A percentile compares a stretch with the other conserved stretches of the same genome.
Evolutionary conservation across 495 filamentous ascomycete species (phyloP).

Genomic region (Trichoderma virens): DNA sequence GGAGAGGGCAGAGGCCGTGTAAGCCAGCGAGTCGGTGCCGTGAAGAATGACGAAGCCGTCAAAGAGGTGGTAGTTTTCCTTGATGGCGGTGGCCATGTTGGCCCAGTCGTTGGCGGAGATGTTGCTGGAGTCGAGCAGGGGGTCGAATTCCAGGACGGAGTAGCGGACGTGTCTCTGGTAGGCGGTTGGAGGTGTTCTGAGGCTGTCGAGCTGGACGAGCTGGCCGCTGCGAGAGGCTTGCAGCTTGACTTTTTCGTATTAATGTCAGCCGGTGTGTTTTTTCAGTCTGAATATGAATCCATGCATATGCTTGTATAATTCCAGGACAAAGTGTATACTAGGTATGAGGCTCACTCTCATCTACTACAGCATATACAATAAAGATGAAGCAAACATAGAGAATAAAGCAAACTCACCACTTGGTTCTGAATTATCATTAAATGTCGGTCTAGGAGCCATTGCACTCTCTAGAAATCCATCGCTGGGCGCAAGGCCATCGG

Average conservation of each 20-base stretch:
- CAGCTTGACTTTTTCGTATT: conserved; percentile 26
- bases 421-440: conserved; percentile 72
- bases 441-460: conserved; percentile 74
- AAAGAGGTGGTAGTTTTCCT: conserved; percentile 79
- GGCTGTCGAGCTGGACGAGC: conserved; percentile 38
- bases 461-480: conserved; percentile 76
- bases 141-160: conserved; percentile 76
- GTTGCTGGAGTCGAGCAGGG: conserved; percentile 83
- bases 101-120: conserved; percentile 89
- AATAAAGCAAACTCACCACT: conserved; percentile 38
- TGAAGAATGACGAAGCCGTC: conserved; percentile 96
- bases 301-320: too few species aligned
- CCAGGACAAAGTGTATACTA: too few species aligned
- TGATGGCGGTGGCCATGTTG: conserved; percentile 63
- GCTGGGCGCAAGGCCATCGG: conserved; percentile 60
- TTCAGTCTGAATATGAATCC: too few species aligned
- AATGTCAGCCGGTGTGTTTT: too few species aligned
- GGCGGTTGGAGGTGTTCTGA: conserved; percentile 72
- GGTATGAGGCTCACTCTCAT: too few species aligned
- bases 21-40: conserved; percentile 88
- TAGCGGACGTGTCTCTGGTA: conserved; percentile 82
- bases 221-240: conserved; percentile 34
- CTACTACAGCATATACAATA: too few species aligned
- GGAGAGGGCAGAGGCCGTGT: conserved; percentile 83
- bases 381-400: too few species aligned